Evolutionary conservation across 768 basidiomycete genomes (phyloP).

Genomic region (Phallus indusiatus): DNA sequence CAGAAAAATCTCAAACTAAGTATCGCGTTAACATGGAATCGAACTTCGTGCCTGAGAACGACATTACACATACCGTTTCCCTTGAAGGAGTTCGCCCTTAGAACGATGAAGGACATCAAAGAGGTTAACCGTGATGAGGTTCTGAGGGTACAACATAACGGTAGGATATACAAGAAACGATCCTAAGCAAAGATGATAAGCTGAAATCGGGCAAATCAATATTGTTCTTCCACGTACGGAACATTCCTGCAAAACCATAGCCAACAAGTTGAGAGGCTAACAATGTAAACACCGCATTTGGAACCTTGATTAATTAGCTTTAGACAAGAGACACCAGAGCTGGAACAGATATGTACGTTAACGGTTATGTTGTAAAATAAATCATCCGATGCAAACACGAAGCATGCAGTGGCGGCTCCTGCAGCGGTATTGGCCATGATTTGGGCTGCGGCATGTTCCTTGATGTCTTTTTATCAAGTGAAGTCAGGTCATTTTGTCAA

Average conservation of each 20-base stretch:
- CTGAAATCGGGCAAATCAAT: not conserved
- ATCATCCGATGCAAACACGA: conserved; percentile 6
- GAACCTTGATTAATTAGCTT: not conserved
- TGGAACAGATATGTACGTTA: not conserved
- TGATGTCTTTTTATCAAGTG: not conserved
- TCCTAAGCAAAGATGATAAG: not conserved
- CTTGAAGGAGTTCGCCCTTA: conserved; percentile 5
- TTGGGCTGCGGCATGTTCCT: conserved; percentile 5
- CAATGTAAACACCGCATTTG: conserved; percentile 2
- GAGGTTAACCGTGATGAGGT: conserved; percentile 4
- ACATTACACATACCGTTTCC: conserved; percentile 1
- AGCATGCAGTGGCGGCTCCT: not conserved
- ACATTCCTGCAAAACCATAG: conserved; percentile 7
- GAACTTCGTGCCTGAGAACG: not conserved
- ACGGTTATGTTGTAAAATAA: conserved; percentile 6
- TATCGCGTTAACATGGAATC: not conserved
- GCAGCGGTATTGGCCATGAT: conserved; percentile 5
- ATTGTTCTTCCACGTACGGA: not conserved
- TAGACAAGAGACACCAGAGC: not conserved
- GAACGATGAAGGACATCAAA: conserved; percentile 2
- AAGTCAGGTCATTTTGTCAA: not conserved
- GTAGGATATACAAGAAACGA: conserved; percentile 6
- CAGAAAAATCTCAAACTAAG: conserved; percentile 4
- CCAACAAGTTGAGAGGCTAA: conserved; percentile 5
- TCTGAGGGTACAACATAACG: conserved; percentile 6